Base-by-base conservation (phyloP, 2,329 filamentous ascomycete species). In the Triangularia setosa region DNA sequence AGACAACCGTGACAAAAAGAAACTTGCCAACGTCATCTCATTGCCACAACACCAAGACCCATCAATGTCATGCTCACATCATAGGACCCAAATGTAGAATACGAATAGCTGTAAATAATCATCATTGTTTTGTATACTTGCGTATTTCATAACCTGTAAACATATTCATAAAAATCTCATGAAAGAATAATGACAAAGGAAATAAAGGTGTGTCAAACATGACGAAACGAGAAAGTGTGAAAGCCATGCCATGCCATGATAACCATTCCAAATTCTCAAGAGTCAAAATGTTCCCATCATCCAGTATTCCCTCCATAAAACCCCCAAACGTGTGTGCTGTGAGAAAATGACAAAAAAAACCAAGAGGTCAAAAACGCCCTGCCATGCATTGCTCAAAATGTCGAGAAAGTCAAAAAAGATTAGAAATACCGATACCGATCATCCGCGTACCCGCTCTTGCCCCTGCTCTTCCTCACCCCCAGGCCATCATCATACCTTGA, bases 371-470 rank as follows among this genome's bases (percentile, higher is more conserved):
- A 44, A 54, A 59, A 58, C 21, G 23, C 21, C 55, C 40, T 23
- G 18, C 40, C 40, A 48, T 48, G 40, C 40, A 48, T 21, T n/a
- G 30, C n/a, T n/a, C 40, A 21, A 48, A 48, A 16, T 48, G 40
- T 48, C 12, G 16, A 14, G 6, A 53, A 53, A 27, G n/a, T 18
- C 4, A 52, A 55, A 14, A 12, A 44, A 35, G 21, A 24, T 65
- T 40, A 67, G 33, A 65, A 60, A 52, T 70, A 69, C 54, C 64
- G 44, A 33, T 69, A 71, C 63, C 63, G 59, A 40, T 67, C 68
- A 55, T 66, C 63, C 23, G 60, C 28, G 25, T 63, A 73, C 18
- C 73, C 69, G 64, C 61, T 68, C 68, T 62, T 66, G 62, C 62
- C 64, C 58, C 56, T 65, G 64, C 63, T 64, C 60, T 58, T 67